Evolutionary conservation across 2,329 filamentous ascomycete species (phyloP).

Genomic region (Colletotrichum spaethianum): DNA sequence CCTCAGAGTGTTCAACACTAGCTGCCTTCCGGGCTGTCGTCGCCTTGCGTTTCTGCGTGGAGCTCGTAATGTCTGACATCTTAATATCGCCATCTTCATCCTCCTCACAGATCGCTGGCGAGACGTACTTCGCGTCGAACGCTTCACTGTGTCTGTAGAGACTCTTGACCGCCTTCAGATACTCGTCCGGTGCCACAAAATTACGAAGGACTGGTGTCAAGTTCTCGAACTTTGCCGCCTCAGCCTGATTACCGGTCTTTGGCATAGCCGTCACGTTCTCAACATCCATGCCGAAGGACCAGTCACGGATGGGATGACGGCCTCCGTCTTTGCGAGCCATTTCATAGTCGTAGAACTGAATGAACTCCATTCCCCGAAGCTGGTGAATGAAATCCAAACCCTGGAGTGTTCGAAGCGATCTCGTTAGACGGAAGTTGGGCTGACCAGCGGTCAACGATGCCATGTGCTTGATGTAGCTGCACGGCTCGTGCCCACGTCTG

Average conservation of each 20-base stretch:
- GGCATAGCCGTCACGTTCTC: constrained; percentile 44
- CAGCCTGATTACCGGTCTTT: constrained; percentile 41
- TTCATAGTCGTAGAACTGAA: constrained; percentile 59
- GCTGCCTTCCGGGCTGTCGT: background rate
- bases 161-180: background rate
- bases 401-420: constrained; percentile 58
- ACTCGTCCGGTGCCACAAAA: background rate
- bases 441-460: constrained; percentile 51
- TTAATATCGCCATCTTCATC: background rate
- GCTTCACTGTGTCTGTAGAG: constrained; percentile 13
- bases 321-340: constrained; percentile 23
- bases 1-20: background rate
- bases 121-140: constrained; percentile 19
- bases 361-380: constrained; percentile 59
- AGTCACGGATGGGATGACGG: constrained; percentile 48
- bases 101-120: background rate
- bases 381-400: constrained; percentile 60
- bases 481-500: constrained; percentile 56
- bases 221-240: constrained; percentile 45
- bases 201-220: constrained; percentile 37
- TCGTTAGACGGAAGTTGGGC: constrained; percentile 54
- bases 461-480: constrained; percentile 43
- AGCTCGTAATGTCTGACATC: background rate
- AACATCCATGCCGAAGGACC: constrained; percentile 52
- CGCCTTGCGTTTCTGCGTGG: no score